These are phyloP conservation scores for Bisporella sp. DNA, from an alignment of 2,329 filamentous ascomycete genomes.

Conservation along the genomic window DNA sequence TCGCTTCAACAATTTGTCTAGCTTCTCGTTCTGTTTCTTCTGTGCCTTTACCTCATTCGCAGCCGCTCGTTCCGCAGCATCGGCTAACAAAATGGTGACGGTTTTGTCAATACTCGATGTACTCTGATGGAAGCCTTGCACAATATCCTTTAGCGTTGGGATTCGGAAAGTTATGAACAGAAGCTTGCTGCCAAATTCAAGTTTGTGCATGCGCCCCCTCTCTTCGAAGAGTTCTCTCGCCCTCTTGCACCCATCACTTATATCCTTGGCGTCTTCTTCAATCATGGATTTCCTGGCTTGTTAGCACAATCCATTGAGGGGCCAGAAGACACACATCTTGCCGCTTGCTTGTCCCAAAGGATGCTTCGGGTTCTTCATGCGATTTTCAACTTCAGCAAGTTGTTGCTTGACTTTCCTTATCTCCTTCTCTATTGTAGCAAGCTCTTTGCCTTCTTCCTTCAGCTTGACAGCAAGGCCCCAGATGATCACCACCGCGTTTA, in stretches of 20 bases:
- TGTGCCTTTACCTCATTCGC: neutral
- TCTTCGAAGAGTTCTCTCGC: neutral
- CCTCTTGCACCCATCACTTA: neutral
- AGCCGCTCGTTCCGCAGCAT: no score
- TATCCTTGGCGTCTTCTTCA: neutral
- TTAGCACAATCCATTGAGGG: neutral
- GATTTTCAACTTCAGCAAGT: neutral
- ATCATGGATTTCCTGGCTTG: neutral
- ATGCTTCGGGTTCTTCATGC: neutral
- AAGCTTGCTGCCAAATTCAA: neutral
- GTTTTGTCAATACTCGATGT: neutral
- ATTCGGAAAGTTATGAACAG: neutral
- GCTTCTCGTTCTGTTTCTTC: neutral
- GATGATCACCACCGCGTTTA: neutral
- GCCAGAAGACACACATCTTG: neutral
- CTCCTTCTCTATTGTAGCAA: neutral
- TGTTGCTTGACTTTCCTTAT: neutral
- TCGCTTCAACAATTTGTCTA: neutral
- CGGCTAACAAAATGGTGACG: no score
- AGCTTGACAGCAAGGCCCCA: neutral
- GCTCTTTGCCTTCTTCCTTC: neutral
- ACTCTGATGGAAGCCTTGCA: neutral
- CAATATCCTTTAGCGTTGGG: neutral
- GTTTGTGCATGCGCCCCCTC: neutral
- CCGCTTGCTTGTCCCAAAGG: neutral